Evolutionary conservation across 176 grass and related monocot species (phyloP), one percentile per base, ranked within the genome.

Genomic region (Ensete glaucum): DNA sequence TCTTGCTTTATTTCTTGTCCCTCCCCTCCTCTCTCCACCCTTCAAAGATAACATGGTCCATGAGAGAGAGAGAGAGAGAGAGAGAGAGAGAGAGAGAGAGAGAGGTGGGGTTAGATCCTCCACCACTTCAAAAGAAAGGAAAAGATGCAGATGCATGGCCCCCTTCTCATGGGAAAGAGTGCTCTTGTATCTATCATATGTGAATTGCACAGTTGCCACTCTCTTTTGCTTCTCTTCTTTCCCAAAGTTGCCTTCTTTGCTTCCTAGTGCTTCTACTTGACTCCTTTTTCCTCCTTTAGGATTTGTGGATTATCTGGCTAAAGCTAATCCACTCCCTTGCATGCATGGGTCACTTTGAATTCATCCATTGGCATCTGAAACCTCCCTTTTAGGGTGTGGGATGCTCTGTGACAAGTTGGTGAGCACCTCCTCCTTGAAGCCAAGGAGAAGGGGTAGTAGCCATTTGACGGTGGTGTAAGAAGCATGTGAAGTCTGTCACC

Each of bases 111-210:
- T 69, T 20, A 9, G 75, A 77, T 77, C 15, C 49, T 43, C 49
- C 69, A 64, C 55, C 57, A 73, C 21, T 73, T 53, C 69, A 73
- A 80, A 64, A 51, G 23, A 70, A 21, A 65, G 19, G 69, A 64
- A 80, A 63, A 80, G 43, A 73, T 53, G n/a, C 2, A 25, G 8
- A 7, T 53, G 4, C 14, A 72, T 73, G 78, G 50, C 54, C 78
- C 58, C 69, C 74, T 70, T 77, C 84, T 79, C 84, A 86, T 86
- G 70, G 84, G 80, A 82, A 86, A 86, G 84, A 82, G 80, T 22
- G 84, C 84, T 81, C 58, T 82, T 86, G 80, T 86, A 82, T 79
- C 72, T 86, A 82, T 79, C 72, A 52, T 82, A 53, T 79, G 53
- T 3, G 50, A 82, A 64, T 73, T 62, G 49, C 64, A 63, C 34